Conservation (phyloP, 371 early-diverging fungal species). For the Mucor racemosus region DNA sequence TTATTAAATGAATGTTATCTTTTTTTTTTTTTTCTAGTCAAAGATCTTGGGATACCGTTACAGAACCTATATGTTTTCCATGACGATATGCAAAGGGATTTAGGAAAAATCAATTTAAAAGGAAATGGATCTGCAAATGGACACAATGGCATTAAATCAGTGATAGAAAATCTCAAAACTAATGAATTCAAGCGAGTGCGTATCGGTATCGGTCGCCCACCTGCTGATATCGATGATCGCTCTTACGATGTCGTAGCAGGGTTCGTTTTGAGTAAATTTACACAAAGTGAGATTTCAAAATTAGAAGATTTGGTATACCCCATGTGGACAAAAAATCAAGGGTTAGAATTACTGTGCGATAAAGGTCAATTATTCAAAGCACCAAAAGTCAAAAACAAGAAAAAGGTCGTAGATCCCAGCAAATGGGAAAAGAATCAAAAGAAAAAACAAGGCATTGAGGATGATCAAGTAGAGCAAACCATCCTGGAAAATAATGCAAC, state of each 20-base stretch:
- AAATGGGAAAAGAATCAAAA: conserved; percentile 4
- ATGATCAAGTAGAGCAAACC: neutral
- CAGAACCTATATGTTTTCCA: conserved; percentile 69
- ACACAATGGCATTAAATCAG: conserved; percentile 81
- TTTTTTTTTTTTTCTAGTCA: conserved; percentile 26
- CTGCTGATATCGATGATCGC: conserved; percentile 33
- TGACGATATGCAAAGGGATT: conserved; percentile 76
- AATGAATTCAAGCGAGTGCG: conserved; percentile 64
- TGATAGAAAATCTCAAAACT: conserved; percentile 56
- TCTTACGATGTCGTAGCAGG: conserved; percentile 54
- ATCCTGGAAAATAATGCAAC: neutral
- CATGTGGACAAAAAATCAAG: conserved; percentile 24
- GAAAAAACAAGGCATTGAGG: neutral
- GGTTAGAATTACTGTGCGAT: conserved; percentile 23
- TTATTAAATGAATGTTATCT: neutral
- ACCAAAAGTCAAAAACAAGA: conserved; percentile 15
- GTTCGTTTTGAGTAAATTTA: conserved; percentile 67
- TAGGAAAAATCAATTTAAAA: conserved; percentile 71
- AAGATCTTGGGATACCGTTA: conserved; percentile 41
- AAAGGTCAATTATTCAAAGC: conserved; percentile 15
- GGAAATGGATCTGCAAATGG: conserved; percentile 65
- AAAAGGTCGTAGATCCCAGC: conserved; percentile 1
- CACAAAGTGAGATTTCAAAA: conserved; percentile 43
- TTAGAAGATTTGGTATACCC: conserved; percentile 48
- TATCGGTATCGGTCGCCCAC: conserved; percentile 73